phyloP scores from a whole-genome alignment of 352 stramenopile species.

The Phytophthora pini region DNA sequence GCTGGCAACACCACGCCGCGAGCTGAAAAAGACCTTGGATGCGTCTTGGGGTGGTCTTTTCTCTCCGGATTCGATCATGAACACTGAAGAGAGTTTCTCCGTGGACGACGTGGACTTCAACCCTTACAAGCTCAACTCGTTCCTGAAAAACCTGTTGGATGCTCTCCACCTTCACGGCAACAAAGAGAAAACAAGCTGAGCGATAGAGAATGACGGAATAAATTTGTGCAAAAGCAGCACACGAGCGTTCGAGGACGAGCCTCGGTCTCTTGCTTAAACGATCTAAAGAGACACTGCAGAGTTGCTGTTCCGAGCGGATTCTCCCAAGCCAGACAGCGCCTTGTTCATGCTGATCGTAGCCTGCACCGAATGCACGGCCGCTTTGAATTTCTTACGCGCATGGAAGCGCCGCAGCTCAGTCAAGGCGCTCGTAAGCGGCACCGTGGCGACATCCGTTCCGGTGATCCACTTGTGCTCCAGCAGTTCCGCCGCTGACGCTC shows the following conservation, averaged over 20 bases:
- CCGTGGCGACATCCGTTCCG: constrained; percentile 67
- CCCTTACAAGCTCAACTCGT: constrained; percentile 71
- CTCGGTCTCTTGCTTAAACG: constrained; percentile 4
- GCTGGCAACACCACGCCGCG: constrained; percentile 24
- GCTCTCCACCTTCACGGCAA: constrained; percentile 44
- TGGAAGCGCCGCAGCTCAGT: constrained; percentile 84
- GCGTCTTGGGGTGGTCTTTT: constrained; percentile 81
- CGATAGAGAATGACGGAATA: constrained; percentile 35
- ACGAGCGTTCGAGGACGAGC: constrained; percentile 19
- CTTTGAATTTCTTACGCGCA: constrained; percentile 85
- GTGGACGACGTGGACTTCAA: constrained; percentile 81
- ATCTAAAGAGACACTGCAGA: constrained; percentile 56
- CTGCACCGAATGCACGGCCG: constrained; percentile 79
- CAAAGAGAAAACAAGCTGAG: constrained; percentile 46
- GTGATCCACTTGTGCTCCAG: constrained; percentile 82
- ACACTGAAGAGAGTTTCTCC: constrained; percentile 75
- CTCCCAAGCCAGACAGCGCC: constrained; percentile 43
- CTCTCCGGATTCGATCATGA: constrained; percentile 72
- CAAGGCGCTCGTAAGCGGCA: constrained; percentile 78
- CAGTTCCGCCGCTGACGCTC: constrained; percentile 62
- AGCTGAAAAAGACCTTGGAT: constrained; percentile 69
- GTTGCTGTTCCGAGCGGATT: constrained; percentile 36
- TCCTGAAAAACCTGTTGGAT: constrained; percentile 67
- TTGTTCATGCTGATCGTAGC: constrained; percentile 89
- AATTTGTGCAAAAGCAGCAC: constrained; percentile 36